Evolutionary conservation across 768 basidiomycete genomes (phyloP).

Genomic region (Tulasnella sp.): DNA sequence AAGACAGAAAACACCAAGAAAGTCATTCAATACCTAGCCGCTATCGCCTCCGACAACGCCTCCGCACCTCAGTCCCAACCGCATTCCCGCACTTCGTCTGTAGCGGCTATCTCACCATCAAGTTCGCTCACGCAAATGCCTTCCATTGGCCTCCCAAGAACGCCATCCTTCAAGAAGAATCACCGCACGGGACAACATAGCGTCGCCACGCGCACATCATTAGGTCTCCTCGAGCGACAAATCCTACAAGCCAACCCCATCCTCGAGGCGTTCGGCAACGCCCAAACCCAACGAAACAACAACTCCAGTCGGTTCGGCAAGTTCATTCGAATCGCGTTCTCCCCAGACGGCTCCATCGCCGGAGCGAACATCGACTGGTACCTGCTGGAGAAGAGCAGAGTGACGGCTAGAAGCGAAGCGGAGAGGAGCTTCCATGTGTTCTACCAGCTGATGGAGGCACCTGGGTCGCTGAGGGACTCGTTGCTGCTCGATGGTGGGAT

Average conservation of each 20-base stretch:
- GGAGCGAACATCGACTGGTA: conserved; percentile 99
- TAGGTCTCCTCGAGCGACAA: conserved; percentile 87
- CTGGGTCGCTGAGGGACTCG: conserved; percentile 62
- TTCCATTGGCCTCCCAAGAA: conserved; percentile 65
- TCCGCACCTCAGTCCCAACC: conserved; percentile 43
- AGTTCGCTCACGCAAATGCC: conserved; percentile 56
- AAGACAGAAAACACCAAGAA: conserved; percentile 99
- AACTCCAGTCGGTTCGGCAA: conserved; percentile 99
- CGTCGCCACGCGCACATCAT: conserved; percentile 46
- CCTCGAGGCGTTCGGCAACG: conserved; percentile 96
- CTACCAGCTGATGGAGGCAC: conserved; percentile 87
- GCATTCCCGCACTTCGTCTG: conserved; percentile 64
- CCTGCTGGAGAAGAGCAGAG: conserved; percentile 92
- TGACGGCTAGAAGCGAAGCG: conserved; percentile 79
- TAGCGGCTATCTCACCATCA: conserved; percentile 48
- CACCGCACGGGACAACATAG: conserved; percentile 39
- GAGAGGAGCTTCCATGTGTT: conserved; percentile 97
- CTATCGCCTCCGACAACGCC: conserved; percentile 80
- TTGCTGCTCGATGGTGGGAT: conserved; percentile 70
- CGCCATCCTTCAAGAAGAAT: conserved; percentile 52
- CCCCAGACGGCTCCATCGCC: conserved; percentile 88
- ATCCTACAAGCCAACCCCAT: conserved; percentile 98
- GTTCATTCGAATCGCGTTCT: conserved; percentile 93
- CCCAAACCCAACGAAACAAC: conserved; percentile 96
- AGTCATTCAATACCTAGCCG: conserved; percentile 97